Evolutionary conservation across 352 stramenopile genomes (phyloP).

Genomic region (Globisporangium takayamanum): DNA sequence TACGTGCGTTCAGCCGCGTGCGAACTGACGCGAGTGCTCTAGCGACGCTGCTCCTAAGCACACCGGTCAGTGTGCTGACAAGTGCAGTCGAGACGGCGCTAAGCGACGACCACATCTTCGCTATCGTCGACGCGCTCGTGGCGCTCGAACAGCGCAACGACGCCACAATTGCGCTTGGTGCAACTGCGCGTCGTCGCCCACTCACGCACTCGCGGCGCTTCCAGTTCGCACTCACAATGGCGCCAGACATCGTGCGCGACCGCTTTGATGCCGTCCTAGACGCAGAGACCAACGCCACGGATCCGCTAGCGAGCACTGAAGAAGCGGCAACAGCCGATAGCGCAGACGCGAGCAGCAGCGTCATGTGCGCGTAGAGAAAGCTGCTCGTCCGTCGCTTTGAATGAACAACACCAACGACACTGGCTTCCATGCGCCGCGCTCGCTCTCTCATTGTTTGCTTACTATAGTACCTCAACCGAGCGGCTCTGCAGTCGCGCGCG

Average conservation of each 20-base stretch:
- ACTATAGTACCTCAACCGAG: too few relatives aligned
- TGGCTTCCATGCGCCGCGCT: too few relatives aligned
- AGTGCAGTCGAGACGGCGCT: constrained; percentile 7
- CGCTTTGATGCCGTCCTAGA: neutral
- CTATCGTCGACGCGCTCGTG: constrained; percentile 7
- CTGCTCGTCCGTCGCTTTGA: too few relatives aligned
- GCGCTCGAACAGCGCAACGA: neutral
- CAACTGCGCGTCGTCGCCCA: neutral
- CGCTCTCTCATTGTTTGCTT: neutral
- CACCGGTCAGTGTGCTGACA: neutral
- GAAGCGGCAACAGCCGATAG: too few relatives aligned
- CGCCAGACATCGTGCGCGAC: neutral
- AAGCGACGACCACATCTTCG: constrained; percentile 10
- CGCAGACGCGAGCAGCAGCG: too few relatives aligned
- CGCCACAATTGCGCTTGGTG: neutral
- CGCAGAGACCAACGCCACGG: too few relatives aligned
- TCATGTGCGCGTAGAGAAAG: too few relatives aligned
- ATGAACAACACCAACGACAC: too few relatives aligned
- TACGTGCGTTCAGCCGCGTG: constrained; percentile 2
- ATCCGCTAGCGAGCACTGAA: too few relatives aligned
- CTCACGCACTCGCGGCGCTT: constrained; percentile 1
- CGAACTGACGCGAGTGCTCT: constrained; percentile 1
- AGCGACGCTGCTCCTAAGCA: constrained; percentile 5
- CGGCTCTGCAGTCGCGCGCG: neutral
- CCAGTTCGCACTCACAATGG: constrained; percentile 11